Base-by-base conservation (phyloP, 202 grass and related monocot genomes). In the Zoysia matrella region DNA sequence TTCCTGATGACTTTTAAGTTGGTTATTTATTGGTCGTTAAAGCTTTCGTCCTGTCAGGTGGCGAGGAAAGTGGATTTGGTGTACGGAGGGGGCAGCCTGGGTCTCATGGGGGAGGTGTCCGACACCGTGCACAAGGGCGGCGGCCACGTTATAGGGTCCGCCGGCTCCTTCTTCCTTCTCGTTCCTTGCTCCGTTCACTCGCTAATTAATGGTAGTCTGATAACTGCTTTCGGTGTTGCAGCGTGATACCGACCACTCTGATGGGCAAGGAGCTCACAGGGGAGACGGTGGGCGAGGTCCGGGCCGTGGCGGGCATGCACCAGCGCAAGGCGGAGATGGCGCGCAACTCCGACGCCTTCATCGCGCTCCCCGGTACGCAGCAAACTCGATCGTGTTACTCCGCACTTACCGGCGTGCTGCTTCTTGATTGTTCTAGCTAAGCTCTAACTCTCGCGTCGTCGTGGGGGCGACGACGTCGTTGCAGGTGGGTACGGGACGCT, bases 401-500 rank as follows among this genome's bases (percentile, higher is more conserved):
- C 12, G 55, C 55, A 57, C 7, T 14, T 2, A 36, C 30, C 30
- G 30, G 30, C 30, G 30, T 36, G 30, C 30, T 36, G 30, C 30
- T 36, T 36, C 30, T 36, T 36, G 30, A 36, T 36, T 36, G 30
- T 36, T 36, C 30, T 36, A 36, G 30, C 30, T 36, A 36, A 36
- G 30, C 30, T 36, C 30, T 36, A 36, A 36, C 30, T 36, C 30
- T 36, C 30, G 30, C 30, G 30, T 36, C 30, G 30, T 36, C 30
- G 1, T 36, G 30, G 30, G 30, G 30, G 30, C 30, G 30, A 36
- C 30, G 30, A 36, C 30, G 30, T 36, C 30, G 30, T 36, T 67
- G n/a, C 75, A 86, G 95, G 92, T 41, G 96, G 96, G 13, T 98
- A 98, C 74, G 96, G 96, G 43, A 98, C 96, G 46, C 85, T 98